Evolutionary conservation across 352 stramenopile genomes (phyloP).

Genomic region (Globisporangium emineosum): DNA sequence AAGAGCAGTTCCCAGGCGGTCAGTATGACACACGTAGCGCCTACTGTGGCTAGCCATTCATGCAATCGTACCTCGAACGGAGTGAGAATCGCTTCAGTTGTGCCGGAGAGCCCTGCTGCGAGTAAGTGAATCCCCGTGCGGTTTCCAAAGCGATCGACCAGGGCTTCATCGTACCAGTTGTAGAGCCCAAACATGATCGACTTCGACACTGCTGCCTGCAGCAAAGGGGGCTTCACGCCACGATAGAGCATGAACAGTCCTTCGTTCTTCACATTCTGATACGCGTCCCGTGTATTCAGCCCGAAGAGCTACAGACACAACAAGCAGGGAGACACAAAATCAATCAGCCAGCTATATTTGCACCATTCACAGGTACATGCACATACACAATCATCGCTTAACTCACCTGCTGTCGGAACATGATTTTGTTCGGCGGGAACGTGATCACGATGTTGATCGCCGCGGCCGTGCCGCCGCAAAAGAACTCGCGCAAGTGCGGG

Average conservation of each 20-base stretch:
- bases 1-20: neutral
- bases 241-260: conserved; percentile 72
- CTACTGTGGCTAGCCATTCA: neutral
- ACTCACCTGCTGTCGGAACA: conserved; percentile 88
- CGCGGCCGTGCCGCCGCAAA: conserved; percentile 73
- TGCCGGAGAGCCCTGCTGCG: conserved; percentile 66
- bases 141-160: conserved; percentile 45
- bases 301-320: conserved; percentile 56
- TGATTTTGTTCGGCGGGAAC: conserved; percentile 88
- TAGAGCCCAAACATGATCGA: conserved; percentile 90
- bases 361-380: neutral
- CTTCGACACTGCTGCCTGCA: conserved; percentile 85
- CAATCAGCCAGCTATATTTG: too few species aligned
- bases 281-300: conserved; percentile 62
- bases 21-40: neutral
- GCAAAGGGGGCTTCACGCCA: conserved; percentile 77
- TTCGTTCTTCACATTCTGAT: conserved; percentile 63
- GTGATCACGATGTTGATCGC: conserved; percentile 88
- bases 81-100: conserved; percentile 78
- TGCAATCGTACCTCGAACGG: conserved; percentile 75
- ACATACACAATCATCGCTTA: neutral
- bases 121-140: conserved; percentile 43
- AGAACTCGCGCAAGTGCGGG: conserved; percentile 78
- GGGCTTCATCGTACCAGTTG: conserved; percentile 77
- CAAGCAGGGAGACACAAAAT: conserved; percentile 1